Evolutionary conservation across 2,329 filamentous ascomycete genomes (phyloP).

Genomic region (Neofusicoccum laricinum): DNA sequence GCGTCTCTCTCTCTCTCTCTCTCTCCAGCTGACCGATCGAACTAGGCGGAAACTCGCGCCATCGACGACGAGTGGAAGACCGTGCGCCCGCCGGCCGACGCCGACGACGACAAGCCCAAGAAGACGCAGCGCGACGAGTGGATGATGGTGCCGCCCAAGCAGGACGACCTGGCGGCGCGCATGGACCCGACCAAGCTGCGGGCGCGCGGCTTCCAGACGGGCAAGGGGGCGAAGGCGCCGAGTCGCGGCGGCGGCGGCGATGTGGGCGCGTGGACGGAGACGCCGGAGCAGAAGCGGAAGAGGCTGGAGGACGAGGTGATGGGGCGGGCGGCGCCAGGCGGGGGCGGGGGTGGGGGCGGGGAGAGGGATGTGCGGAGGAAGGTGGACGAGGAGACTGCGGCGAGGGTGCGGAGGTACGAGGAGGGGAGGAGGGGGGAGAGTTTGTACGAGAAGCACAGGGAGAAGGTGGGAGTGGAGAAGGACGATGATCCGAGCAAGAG

Average conservation of each 20-base stretch:
- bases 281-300: slow-evolving; percentile 80
- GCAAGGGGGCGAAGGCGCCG: slow-evolving; percentile 54
- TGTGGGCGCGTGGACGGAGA: slow-evolving; percentile 83
- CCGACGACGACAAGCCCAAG: slow-evolving; percentile 24
- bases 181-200: slow-evolving; percentile 81
- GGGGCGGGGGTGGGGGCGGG: slow-evolving; percentile 25
- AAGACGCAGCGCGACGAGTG: slow-evolving; percentile 70
- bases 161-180: slow-evolving; percentile 54
- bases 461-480: slow-evolving; percentile 59
- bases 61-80: slow-evolving; percentile 19
- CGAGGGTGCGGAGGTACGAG: slow-evolving; percentile 57
- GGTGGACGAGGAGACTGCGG: slow-evolving; percentile 45
- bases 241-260: slow-evolving; percentile 36
- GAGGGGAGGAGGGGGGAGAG: slow-evolving; percentile 44
- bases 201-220: slow-evolving; percentile 77
- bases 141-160: slow-evolving; percentile 51
- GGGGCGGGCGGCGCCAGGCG: slow-evolving; percentile 56
- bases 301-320: slow-evolving; percentile 78
- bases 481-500: slow-evolving; percentile 84
- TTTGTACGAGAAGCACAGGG: slow-evolving; percentile 47
- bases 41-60: background rate
- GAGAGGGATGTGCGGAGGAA: slow-evolving; percentile 27
- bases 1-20: no score
- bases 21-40: no score
- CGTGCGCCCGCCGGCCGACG: background rate